Base-by-base conservation (phyloP, 2,329 filamentous ascomycete species). In the Rosellinia necatrix region DNA sequence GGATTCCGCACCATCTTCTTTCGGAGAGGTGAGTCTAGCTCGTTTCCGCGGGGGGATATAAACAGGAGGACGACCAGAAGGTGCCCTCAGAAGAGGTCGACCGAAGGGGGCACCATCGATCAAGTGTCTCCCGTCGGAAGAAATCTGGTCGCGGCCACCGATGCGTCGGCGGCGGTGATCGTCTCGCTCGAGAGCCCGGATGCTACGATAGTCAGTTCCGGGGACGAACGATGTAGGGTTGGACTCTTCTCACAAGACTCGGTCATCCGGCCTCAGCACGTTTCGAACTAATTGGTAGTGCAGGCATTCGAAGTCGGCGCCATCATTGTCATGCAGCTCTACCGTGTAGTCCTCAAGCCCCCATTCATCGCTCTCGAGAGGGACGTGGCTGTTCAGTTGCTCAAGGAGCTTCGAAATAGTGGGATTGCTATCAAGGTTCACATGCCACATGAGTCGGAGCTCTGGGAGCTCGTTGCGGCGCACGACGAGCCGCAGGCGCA, bases 341-440 rank as follows among this genome's bases (percentile, higher is more conserved):
- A 96, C 90, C 7, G 83, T 83, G 72, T 97, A 97, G 70, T 97
- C 91, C 67, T 97, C 92, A 3, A 96, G 75, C 0, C 91, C 91
- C 91, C 91, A 96, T 57, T 91, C 80, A 35, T 81, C 80, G 53
- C 87, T 86, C 75, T 96, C 92, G 0, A 97, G 83, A 0, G 92
- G 92, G 2, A 97, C 77, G 13, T 89, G 81, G 38, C 90, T 84
- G 72, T 96, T 92, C 63, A 97, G 79, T 58, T 91, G 83, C 61
- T 89, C 85, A 32, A 97, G 78, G 2, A 97, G 82, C 63, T 88
- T 85, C 25, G 89, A 82, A 58, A 96, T 80, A 2, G 91, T 96
- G 49, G 86, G 80, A 41, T 86, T 80, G 12, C 78, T 76, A 49
- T 78, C 74, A 64, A 78, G 75, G 48, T 79, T 73, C 15, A 88